Evolutionary conservation across 2,329 filamentous ascomycete genomes (phyloP), one percentile per base, ranked within the genome.

Genomic region (Talaromyces sp.): DNA sequence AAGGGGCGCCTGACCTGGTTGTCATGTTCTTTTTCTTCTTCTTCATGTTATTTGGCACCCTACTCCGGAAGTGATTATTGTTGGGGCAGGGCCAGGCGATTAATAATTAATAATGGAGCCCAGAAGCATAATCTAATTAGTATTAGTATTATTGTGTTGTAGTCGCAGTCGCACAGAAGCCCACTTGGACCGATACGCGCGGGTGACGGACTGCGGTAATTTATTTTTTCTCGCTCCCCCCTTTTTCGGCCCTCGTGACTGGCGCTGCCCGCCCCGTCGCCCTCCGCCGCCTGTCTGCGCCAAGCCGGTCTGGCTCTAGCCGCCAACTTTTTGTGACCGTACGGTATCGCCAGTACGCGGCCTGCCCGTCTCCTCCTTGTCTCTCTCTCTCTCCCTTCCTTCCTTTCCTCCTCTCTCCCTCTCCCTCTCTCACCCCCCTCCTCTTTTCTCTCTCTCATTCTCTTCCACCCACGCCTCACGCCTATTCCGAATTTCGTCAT

Each of bases 141-240:
- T 52, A 36, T 36, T 33, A 33, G 4, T 14, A 40, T 12, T 18
- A 16, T 40, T 60, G 52, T 31, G 23, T 44, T 44, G 33, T 30
- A 30, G 27, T 44, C 33, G 50, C 53, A 40, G 51, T 57, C 59
- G 53, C 51, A 42, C 54, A 57, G 33, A 31, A 55, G 54, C 27
- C 53, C 53, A 57, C 56, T 47, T 47, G 44, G 44, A 5, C 36
- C 36, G 33, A 23, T 53, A 62, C 64, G 63, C 56, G 62, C 61
- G 63, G 60, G 56, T 61, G 59, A 65, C 61, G 61, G 57, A 66
- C 62, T 57, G 61, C 27, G 64, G 60, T 65, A 63, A 60, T 60
- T 63, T 52, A 54, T 60, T 59, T 42, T 44, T 59, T 62, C 64
- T 61, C 61, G 62, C 50, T 65, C 63, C 64, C 66, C 64, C 62